A percentile compares a stretch with the other conserved stretches of the same genome.
These are phyloP conservation scores for Trametes pubescens DNA, from an alignment of 1,284 basidiomycete genomes.

Conservation along the genomic window DNA sequence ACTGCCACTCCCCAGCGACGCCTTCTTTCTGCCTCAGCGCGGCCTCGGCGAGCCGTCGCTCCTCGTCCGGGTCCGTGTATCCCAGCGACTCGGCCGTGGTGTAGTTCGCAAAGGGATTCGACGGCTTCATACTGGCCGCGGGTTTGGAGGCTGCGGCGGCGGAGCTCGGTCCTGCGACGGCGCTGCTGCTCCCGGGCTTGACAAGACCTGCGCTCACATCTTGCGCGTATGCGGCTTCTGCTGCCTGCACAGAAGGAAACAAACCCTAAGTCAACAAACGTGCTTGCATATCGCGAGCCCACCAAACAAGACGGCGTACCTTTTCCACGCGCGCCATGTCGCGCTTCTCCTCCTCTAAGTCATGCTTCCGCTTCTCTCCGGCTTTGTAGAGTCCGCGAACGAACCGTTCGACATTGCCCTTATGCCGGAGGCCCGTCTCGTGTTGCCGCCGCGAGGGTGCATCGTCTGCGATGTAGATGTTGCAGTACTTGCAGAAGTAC, in stretches of 20 bases:
- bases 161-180: slow-evolving; percentile 49
- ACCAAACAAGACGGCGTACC: slow-evolving; percentile 52
- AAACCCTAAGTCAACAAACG: background rate
- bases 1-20: slow-evolving; percentile 86
- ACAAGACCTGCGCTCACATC: slow-evolving; percentile 76
- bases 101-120: slow-evolving; percentile 85
- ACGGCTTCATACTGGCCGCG: slow-evolving; percentile 56
- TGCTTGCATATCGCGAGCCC: too few relatives aligned
- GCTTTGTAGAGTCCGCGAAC: slow-evolving; percentile 93
- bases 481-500: slow-evolving; percentile 89
- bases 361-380: slow-evolving; percentile 89
- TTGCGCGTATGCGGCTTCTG: slow-evolving; percentile 75
- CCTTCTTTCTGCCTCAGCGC: slow-evolving; percentile 71
- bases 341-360: slow-evolving; percentile 84
- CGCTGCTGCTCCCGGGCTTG: slow-evolving; percentile 48
- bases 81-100: slow-evolving; percentile 87
- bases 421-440: slow-evolving; percentile 93
- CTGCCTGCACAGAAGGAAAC: slow-evolving; percentile 56
- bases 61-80: slow-evolving; percentile 76
- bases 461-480: slow-evolving; percentile 93
- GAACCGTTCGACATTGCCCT: slow-evolving; percentile 93
- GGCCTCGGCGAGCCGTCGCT: slow-evolving; percentile 63
- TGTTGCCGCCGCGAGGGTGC: slow-evolving; percentile 92
- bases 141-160: slow-evolving; percentile 46
- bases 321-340: slow-evolving; percentile 90